Conservation (phyloP, 139 green algal species). For the Asterochloris erici region DNA sequence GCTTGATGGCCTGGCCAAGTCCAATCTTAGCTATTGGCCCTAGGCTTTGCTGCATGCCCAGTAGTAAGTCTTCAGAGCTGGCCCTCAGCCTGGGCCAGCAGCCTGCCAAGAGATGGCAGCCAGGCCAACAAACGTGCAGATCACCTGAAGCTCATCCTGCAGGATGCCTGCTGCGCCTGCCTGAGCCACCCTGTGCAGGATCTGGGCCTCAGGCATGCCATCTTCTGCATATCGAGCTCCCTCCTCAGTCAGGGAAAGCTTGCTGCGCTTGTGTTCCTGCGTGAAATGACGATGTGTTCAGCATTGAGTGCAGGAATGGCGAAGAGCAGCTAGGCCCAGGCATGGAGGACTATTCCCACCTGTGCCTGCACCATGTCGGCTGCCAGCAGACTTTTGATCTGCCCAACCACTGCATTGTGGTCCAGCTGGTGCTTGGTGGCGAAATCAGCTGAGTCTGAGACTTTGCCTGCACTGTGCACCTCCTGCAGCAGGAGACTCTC, state of each 20-base stretch:
- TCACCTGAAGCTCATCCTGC: not conserved
- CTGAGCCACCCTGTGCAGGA: slow-evolving; percentile 68
- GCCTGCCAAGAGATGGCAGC: not conserved
- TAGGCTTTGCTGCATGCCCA: slow-evolving; percentile 36
- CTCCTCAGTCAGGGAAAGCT: slow-evolving; percentile 77
- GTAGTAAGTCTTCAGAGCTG: not conserved
- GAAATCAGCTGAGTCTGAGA: slow-evolving; percentile 72
- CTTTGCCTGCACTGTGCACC: slow-evolving; percentile 1
- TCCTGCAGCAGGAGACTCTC: not conserved
- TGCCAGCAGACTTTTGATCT: slow-evolving; percentile 78
- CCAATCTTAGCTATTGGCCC: slow-evolving; percentile 73
- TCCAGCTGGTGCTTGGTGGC: slow-evolving; percentile 46
- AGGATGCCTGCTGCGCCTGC: slow-evolving; percentile 53
- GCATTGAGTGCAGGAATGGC: not conserved
- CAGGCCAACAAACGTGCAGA: not conserved
- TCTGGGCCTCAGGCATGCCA: slow-evolving; percentile 82
- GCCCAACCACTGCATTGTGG: slow-evolving; percentile 74
- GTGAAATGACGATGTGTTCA: not conserved
- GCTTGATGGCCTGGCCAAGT: slow-evolving; percentile 92
- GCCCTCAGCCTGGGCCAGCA: not conserved
- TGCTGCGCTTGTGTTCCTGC: slow-evolving; percentile 74
- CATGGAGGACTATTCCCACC: slow-evolving; percentile 38
- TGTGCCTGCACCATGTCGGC: slow-evolving; percentile 74
- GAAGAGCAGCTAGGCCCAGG: too few species aligned
- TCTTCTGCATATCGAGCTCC: slow-evolving; percentile 55